phyloP scores from a whole-genome alignment of 2,329 filamentous ascomycete species.

The Colletotrichum tanaceti region DNA sequence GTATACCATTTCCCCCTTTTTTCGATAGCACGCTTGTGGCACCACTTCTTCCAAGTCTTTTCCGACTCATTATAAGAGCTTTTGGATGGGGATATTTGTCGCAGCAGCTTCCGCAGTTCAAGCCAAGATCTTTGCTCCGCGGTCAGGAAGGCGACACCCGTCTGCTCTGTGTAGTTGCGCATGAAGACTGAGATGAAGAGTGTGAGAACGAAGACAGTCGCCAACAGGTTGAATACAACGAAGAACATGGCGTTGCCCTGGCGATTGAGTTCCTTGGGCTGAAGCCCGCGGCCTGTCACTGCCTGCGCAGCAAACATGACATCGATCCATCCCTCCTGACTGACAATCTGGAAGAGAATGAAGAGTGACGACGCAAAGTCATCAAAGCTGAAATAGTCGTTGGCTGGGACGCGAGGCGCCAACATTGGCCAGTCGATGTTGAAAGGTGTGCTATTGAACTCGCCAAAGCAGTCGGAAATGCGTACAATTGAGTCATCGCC shows the following conservation, averaged over 20 bases:
- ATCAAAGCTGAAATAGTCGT: conserved; percentile 92
- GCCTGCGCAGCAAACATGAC: conserved; percentile 87
- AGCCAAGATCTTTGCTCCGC: conserved; percentile 97
- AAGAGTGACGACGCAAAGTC: conserved; percentile 94
- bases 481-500: conserved; percentile 64
- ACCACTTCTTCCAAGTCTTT: conserved; percentile 89
- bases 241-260: conserved; percentile 95
- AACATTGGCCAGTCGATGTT: conserved; percentile 81
- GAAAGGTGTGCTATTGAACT: conserved; percentile 81
- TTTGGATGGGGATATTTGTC: conserved; percentile 95
- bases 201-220: conserved; percentile 95
- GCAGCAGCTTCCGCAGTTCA: conserved; percentile 88
- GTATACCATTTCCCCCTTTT: conserved; percentile 95
- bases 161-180: conserved; percentile 99
- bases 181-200: conserved; percentile 99
- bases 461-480: conserved; percentile 83
- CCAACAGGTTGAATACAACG: conserved; percentile 93
- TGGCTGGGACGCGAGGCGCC: conserved; percentile 82
- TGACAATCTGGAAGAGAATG: conserved; percentile 98
- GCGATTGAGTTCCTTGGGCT: conserved; percentile 75
- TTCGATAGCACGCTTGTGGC: conserved; percentile 91
- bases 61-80: conserved; percentile 83
- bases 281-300: conserved; percentile 80
- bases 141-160: conserved; percentile 94
- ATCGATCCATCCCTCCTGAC: conserved; percentile 96